A percentile compares a stretch with the other conserved stretches of the same genome.
Evolutionary conservation across 2,329 filamentous ascomycete genomes (phyloP).

Genomic region (Blastomyces parvus): DNA sequence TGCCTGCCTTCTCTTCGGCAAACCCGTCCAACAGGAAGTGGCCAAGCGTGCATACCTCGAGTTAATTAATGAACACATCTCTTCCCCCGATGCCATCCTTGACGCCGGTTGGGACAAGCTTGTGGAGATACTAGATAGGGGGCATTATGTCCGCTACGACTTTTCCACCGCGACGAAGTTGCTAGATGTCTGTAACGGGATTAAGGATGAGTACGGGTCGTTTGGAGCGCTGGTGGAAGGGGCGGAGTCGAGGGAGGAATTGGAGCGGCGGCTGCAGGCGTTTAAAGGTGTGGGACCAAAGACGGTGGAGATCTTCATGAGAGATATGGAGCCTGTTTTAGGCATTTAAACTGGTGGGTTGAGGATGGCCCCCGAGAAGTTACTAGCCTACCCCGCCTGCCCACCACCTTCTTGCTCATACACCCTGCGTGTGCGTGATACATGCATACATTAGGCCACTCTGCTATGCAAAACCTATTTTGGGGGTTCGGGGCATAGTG

Average conservation of each 20-base stretch:
- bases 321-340: slow-evolving; percentile 10
- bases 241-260: neutral
- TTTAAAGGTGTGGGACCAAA: slow-evolving; percentile 13
- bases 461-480: too few relatives aligned
- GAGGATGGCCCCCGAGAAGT: neutral
- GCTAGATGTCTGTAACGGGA: slow-evolving; percentile 12
- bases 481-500: too few relatives aligned
- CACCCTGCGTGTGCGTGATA: too few relatives aligned
- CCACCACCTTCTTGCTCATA: too few relatives aligned
- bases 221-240: slow-evolving; percentile 12
- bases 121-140: slow-evolving; percentile 16
- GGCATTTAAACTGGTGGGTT: neutral
- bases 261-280: slow-evolving; percentile 5
- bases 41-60: slow-evolving; percentile 13
- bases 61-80: slow-evolving; percentile 12
- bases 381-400: too few relatives aligned
- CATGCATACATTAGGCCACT: too few relatives aligned
- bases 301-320: slow-evolving; percentile 14
- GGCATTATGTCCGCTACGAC: slow-evolving; percentile 16
- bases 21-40: slow-evolving; percentile 16
- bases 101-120: slow-evolving; percentile 16
- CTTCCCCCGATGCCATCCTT: slow-evolving; percentile 14
- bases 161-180: slow-evolving; percentile 16
- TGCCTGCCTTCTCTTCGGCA: slow-evolving; percentile 16
- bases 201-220: slow-evolving; percentile 12